These are phyloP conservation scores for Silene vulgaris DNA, from an alignment of 179 eudicot genomes.

Conservation along the genomic window DNA sequence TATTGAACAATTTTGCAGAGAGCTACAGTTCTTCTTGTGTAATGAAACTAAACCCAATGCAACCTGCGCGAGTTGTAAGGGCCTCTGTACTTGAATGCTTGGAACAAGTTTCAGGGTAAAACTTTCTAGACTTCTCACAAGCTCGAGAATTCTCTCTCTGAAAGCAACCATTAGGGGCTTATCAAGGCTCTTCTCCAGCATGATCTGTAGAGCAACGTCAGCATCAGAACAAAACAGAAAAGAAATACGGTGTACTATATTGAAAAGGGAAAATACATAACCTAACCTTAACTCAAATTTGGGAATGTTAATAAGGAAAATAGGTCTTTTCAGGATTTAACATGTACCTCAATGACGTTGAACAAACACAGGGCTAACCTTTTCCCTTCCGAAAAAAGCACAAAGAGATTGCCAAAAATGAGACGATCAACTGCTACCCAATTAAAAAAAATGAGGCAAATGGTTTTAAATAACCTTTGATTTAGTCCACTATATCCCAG, in stretches of 20 bases:
- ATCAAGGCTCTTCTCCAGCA: conserved; percentile 35
- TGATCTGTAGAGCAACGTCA: conserved; percentile 41
- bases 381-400: neutral
- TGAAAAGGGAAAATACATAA: neutral
- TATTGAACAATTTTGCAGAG: conserved; percentile 48
- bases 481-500: conserved; percentile 1
- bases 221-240: neutral
- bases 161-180: conserved; percentile 57
- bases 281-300: neutral
- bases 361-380: neutral
- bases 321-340: neutral
- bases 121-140: conserved; percentile 37
- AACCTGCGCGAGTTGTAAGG: conserved; percentile 55
- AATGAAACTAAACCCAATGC: conserved; percentile 59
- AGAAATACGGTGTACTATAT: neutral
- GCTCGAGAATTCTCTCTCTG: conserved; percentile 53
- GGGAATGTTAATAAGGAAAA: neutral
- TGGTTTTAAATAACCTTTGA: neutral
- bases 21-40: conserved; percentile 26
- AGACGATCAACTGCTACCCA: neutral
- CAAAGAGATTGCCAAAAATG: neutral
- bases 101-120: conserved; percentile 50
- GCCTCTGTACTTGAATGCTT: conserved; percentile 36
- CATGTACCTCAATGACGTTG: neutral
- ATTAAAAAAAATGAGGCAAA: neutral